Base-by-base conservation (phyloP, 331 rosid species). In the Erythrophleum ivorense region DNA sequence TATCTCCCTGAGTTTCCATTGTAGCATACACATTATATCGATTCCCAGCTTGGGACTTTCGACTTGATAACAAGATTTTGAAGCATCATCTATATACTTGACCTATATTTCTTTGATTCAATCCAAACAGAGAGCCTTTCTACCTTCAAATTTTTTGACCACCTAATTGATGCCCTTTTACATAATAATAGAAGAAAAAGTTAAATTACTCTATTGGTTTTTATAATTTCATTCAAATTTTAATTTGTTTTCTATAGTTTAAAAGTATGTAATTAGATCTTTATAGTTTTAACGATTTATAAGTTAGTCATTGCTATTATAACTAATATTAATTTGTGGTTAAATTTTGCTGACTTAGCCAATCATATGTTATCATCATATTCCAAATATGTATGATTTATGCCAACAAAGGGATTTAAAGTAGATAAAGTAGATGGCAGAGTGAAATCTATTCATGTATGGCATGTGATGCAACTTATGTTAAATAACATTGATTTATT, bases 41-140 rank as follows among this genome's bases (percentile, higher is more conserved):
- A 49, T 18, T 71, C 46, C 62, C 14, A 9, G 13, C 40, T 49
- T 33, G 62, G 75, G 52, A 49, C 77, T 73, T 16, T 33, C 33
- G 16, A 16, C 64, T 8, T 52, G 77, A 18, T 52, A 5, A 9
- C 65, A 3, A 18, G 7, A 73, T 9, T 53, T 73, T 31, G 43
- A 16, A 6, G 13, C 46, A 9, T 73, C 78, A 33, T n/a, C 52
- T 40, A n/a, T 69, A 31, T 46, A 12, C 29, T 24, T 24, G 0
- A 24, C 45, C 69, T 40, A 77, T 68, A 7, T 57, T 67, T 12
- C 12, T 62, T 69, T 43, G 29, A 70, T 58, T 24, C 67, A 63
- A 33, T 29, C 38, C 78, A 68, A 49, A 80, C 6, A 6, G 18
- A 43, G 57, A n/a, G 1, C 14, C 2, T 48, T 33, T 59, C 34